Base-by-base conservation (phyloP, 2,329 filamentous ascomycete species). In the Gnomoniopsis sp. region DNA sequence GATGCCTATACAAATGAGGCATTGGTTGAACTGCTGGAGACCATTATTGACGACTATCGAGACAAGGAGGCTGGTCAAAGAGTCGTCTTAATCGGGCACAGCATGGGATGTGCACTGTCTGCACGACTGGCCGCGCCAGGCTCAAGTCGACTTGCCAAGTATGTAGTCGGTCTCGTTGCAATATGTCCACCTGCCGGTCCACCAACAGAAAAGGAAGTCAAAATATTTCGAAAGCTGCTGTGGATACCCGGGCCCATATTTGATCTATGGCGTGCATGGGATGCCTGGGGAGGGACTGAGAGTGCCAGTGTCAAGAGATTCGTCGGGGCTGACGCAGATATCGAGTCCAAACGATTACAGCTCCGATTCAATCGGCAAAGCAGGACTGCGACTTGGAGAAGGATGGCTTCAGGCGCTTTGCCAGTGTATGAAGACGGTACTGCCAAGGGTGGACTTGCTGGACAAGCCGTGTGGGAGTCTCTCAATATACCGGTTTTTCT, bases 51-150 rank as follows among this genome's bases (percentile, higher is more conserved):
- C 43, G 81, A 86, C 49, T 84, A 93, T 68, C 84, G 88, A 44
- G 86, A 90, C 64, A 81, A 80, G 47, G 78, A 84, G 38, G 75
- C 79, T 19, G 78, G 77, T 1, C 92, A 96, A 71, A 83, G 86
- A 3, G 82, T 96, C 15, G 82, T 97, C 21, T 72, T 97, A 33
- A 84, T 98, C 60, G 91, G 88, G 1, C 95, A 99, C 69, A 96
- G 91, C 70, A 89, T 97, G 84, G 95, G 95, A 7, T 92, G 89
- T 59, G 89, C 89, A 3, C 77, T 97, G 21, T 85, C 88, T 6
- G 87, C 90, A 26, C 76, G 88, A 17, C 77, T 98, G 53, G 88
- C 91, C 11, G 80, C 63, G 65, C 73, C 80, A 1, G 75, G 86
- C 59, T 76, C 72, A 22, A 77, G 78, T 26, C 70, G 76, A 1